Conservation (phyloP, 352 stramenopile species). For the Phytophthora sp. region DNA sequence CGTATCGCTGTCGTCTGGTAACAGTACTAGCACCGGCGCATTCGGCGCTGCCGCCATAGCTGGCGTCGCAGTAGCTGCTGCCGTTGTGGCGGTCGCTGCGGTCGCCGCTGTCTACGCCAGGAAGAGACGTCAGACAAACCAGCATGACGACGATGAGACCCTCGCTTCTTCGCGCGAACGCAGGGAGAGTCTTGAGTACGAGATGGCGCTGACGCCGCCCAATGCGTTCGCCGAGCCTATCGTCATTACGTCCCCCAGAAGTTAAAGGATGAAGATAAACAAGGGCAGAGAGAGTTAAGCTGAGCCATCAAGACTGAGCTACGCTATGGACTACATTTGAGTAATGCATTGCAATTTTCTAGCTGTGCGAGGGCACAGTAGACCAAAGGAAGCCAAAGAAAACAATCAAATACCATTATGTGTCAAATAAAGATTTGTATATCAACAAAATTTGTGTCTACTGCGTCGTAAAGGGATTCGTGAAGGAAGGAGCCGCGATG, state of each 20-base stretch:
- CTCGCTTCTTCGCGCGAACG: conserved; percentile 15
- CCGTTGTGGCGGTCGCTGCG: conserved; percentile 19
- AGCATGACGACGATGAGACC: conserved; percentile 3
- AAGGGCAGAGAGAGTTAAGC: conserved; percentile 7
- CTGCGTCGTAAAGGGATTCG: conserved; percentile 21
- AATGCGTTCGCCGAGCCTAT: conserved; percentile 18
- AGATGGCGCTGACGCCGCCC: conserved; percentile 38
- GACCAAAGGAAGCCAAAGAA: conserved; percentile 36
- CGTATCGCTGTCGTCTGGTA: conserved; percentile 22
- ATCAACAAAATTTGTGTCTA: conserved; percentile 25
- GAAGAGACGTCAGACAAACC: conserved; percentile 12
- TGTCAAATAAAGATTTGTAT: conserved; percentile 26
- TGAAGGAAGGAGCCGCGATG: conserved; percentile 34
- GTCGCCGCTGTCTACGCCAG: conserved; percentile 22
- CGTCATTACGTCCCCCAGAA: conserved; percentile 32
- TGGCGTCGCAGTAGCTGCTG: conserved; percentile 16
- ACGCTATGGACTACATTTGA: conserved; percentile 33
- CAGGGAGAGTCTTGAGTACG: conserved; percentile 39
- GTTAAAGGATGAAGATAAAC: conserved; percentile 17
- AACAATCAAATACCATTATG: conserved; percentile 42
- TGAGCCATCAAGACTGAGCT: conserved; percentile 25
- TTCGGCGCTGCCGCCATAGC: conserved; percentile 8
- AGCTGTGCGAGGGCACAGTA: conserved; percentile 17
- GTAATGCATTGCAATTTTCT: conserved; percentile 33
- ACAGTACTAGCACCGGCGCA: neutral